Percentiles rank a stretch among this genome's conserved stretches.
phyloP scores from a whole-genome alignment of 345 rosid species.

The Eucalyptus rudis region DNA sequence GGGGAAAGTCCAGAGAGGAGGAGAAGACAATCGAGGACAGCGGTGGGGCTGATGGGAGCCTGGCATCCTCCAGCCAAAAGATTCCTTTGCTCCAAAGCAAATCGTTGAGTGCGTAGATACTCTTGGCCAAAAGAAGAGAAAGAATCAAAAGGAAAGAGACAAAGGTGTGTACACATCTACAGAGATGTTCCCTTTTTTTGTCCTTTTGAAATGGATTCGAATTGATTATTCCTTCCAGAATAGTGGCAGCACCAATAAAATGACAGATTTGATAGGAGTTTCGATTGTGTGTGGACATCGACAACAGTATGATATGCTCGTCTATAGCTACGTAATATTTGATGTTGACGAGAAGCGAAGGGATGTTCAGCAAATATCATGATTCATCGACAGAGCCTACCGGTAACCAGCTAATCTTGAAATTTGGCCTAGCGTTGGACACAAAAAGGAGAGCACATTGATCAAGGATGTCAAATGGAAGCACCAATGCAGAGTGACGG shows the following conservation, averaged over 20 bases:
- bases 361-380: not conserved
- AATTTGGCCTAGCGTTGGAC: not conserved
- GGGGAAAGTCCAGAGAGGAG: not conserved
- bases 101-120: not conserved
- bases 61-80: not conserved
- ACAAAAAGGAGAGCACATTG: not conserved
- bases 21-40: not conserved
- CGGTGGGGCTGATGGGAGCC: not conserved
- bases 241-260: not conserved
- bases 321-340: no score
- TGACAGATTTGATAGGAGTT: not conserved
- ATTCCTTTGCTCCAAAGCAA: not conserved
- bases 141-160: not conserved
- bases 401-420: not conserved
- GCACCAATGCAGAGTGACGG: not conserved
- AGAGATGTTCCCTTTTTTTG: not conserved
- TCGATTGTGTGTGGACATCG: not conserved
- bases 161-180: not conserved
- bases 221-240: not conserved
- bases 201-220: not conserved
- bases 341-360: not conserved
- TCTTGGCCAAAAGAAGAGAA: not conserved
- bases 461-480: not conserved
- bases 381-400: not conserved
- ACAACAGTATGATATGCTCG: not conserved